Base-by-base conservation (phyloP, 495 filamentous ascomycete genomes). In the Elaphomyces granulatus region DNA sequence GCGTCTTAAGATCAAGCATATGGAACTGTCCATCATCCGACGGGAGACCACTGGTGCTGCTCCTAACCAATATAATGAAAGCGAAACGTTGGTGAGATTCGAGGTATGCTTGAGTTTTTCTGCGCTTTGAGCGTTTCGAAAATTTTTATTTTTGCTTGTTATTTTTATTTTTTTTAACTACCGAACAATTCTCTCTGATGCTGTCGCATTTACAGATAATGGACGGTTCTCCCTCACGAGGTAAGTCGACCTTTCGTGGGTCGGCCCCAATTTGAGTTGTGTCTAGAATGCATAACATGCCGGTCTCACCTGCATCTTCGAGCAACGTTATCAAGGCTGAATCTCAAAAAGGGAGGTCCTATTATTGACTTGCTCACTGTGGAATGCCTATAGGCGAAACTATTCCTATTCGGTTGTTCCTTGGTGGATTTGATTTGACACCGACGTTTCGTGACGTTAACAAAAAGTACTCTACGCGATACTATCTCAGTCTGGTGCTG, bases 11-110 rank as follows among this genome's bases (percentile, higher is more conserved):
- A 99, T 99, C 60, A 94, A 95, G 66, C 92, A 99, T 60, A 99
- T 99, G 90, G 90, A 99, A 67, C 64, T 99, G 36, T 90, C 83
- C 44, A 99, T 99, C 49, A 99, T 99, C 55, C 77, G 90, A 48
- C 71, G 90, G 45, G 90, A 99, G 64, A 96, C 90, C 3, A 96
- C 90, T 4, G 90, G 90, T 14, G 86, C 83, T 2, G 83, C 90
- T n/a, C 90, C 90, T n/a, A 99, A 99, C 61, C 92, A 99, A 58
- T 99, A 99, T 59, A 96, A 99, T 59, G 90, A 99, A 68, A 94
- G 86, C 61, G 90, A 99, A 64, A 99, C 90, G 10, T 65, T 99
- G 53, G 90, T 99, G 42, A 75, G 90, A 43, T 99, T 99, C 50
- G 90, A 99, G 77, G 85, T 90, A 58, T 55, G 74, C 49, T 45